phyloP scores from a whole-genome alignment of 2,329 filamentous ascomycete genomes.

The Eutypa lata region DNA sequence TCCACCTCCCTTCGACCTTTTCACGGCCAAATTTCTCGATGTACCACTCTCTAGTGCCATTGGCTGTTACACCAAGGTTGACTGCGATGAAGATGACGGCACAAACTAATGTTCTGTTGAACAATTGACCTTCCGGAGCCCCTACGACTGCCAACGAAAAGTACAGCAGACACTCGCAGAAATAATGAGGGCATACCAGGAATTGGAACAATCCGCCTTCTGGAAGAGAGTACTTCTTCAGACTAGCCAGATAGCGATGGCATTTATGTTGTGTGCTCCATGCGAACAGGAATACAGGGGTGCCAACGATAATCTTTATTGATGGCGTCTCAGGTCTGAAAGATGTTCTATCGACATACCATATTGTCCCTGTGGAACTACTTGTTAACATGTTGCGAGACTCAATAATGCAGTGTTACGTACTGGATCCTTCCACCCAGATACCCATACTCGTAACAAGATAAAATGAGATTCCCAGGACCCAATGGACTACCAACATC shows the following conservation, averaged over 20 bases:
- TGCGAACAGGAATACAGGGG: conserved; percentile 65
- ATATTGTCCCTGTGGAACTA: conserved; percentile 28
- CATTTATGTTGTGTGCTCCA: conserved; percentile 73
- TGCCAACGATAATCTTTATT: conserved; percentile 51
- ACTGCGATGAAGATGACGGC: conserved; percentile 70
- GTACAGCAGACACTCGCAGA: conserved; percentile 83
- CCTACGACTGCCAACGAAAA: conserved; percentile 70
- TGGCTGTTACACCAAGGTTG: conserved; percentile 80
- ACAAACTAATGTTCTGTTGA: conserved; percentile 72
- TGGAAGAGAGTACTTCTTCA: conserved; percentile 83
- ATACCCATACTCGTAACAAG: conserved; percentile 67
- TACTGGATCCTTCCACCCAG: conserved; percentile 81
- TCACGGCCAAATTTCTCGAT: conserved; percentile 67
- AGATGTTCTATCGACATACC: conserved; percentile 18
- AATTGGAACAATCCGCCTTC: conserved; percentile 66
- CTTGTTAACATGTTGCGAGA: conserved; percentile 4
- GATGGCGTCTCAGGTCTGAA: conserved; percentile 28
- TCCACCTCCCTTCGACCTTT: conserved; percentile 62
- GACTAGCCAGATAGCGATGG: conserved; percentile 64
- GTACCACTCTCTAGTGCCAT: conserved; percentile 79
- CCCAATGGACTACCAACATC: conserved; percentile 87
- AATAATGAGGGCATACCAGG: conserved; percentile 86
- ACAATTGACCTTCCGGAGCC: conserved; percentile 61
- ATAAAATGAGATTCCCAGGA: conserved; percentile 78
- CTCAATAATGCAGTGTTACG: conserved; percentile 22